Conservation (phyloP, 148 eudicot genomes). For the Fagopyrum esculentum region DNA sequence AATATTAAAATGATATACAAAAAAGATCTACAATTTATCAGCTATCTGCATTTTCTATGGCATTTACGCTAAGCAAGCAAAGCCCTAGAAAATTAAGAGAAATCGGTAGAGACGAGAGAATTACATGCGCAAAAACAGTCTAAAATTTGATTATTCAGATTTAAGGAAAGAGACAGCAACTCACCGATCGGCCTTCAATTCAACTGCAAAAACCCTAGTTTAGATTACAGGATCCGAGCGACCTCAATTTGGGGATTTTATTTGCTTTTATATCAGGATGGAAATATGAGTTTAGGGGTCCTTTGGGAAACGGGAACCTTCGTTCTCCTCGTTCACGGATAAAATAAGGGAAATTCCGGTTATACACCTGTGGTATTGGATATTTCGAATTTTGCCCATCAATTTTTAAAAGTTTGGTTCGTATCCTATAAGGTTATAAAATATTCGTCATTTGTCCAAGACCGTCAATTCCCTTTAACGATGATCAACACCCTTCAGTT, state of each 20-base stretch:
- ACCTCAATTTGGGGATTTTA: not conserved
- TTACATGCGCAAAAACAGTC: not conserved
- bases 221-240: not conserved
- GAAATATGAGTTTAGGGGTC: too few species aligned
- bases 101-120: not conserved
- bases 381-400: too few species aligned
- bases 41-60: not conserved
- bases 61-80: not conserved
- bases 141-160: not conserved
- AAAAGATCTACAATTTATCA: not conserved
- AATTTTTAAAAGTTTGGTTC: too few species aligned
- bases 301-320: too few species aligned
- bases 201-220: slow-evolving; percentile 3
- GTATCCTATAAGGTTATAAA: too few species aligned
- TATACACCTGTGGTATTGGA: too few species aligned
- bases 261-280: too few species aligned
- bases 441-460: too few species aligned
- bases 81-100: not conserved
- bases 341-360: too few species aligned
- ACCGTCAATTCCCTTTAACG: too few species aligned
- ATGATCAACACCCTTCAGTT: too few species aligned
- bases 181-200: not conserved
- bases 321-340: too few species aligned
- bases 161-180: not conserved
- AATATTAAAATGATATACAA: not conserved